Base-by-base conservation (phyloP, 345 rosid species). In the Microthlaspi erraticum region DNA sequence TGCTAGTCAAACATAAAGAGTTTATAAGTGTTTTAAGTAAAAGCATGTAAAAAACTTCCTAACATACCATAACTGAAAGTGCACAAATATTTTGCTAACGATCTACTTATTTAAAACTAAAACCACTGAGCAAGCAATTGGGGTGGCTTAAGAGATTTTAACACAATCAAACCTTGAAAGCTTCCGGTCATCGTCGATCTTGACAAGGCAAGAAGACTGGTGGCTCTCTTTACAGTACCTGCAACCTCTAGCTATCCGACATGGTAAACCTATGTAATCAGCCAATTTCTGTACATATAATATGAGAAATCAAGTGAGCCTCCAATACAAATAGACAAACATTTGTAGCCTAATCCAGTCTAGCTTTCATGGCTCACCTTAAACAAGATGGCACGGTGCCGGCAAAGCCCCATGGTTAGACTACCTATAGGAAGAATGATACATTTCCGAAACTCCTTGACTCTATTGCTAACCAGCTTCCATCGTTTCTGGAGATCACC, bases 231-330 rank as follows among this genome's bases (percentile, higher is more conserved):
- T 82, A 76, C 98, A 93, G 59, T 89, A 91, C 75, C 66, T 89
- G 88, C 98, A 93, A 59, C 98, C 98, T 64, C 83, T 83, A 79
- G 98, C 98, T 57, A 93, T 93, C 81, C 98, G 88, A 76, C 98
- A 93, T 13, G 98, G 98, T 80, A 93, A 84, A 45, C 98, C 98
- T 64, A 93, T 85, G 75, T 62, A 80, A 69, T 93, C 98, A 19
- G 98, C 98, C 88, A 93, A 81, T 84, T 88, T 93, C 98, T 93
- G 92, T 82, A 84, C 0, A 61, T 42, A 19, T 34, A 46, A 78
- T 69, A 7, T 14, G 16, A 42, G 33, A n/a, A n/a, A n/a, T n/a
- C 18, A 73, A 33, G 26, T 75, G 51, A 75, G 46, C 38, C 66
- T 58, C 58, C 70, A 58, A 19, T 48, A 73, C 31, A 53, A 53